Base-by-base conservation (phyloP, 305 asterid genomes). In the Fraxinus floribunda region DNA sequence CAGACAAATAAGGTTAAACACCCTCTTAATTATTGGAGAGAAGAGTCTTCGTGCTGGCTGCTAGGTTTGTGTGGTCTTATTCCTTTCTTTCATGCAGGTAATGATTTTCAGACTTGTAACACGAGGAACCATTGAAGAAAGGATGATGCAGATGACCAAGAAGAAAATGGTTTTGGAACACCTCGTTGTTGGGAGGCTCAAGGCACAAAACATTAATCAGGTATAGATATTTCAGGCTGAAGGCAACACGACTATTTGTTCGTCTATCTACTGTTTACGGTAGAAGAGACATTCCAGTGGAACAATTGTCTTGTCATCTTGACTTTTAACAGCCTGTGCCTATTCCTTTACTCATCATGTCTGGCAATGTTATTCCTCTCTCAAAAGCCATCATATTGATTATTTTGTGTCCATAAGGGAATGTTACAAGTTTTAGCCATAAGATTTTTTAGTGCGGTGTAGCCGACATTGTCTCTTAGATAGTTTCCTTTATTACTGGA, bases 121-220 rank as follows among this genome's bases (percentile, higher is more conserved):
- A 34, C 90, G 97, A 85, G 99, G 97, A 83, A 92, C 97, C 78
- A 94, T 96, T 86, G 99, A 96, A 85, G 99, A 94, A 90, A 91
- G 99, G 87, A 96, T 96, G 99, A 94, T 96, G 98, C 93, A 96
- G 83, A 91, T 96, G 97, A 94, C 98, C 16, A 92, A 96, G 87
- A 96, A 96, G 91, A 94, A 96, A 92, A 96, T 96, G 99, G 91
- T 94, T 86, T 88, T 96, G 87, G 99, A 96, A 82, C 99, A 96
- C 88, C 92, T 96, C 11, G 99, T 94, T 84, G 99, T 96, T 39
- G 98, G 99, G 77, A 89, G 91, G 88, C 97, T 94, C 84, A 94
- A 92, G 89, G 89, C 95, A 35, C 98, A 94, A 86, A 94, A 91
- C 78, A 93, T 96, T 85, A 96, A 96, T 79, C 98, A 96, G 98